A percentile compares a stretch with the other conserved stretches of the same genome.
Evolutionary conservation across 352 stramenopile genomes (phyloP).

Genomic region (Globisporangium splendens): DNA sequence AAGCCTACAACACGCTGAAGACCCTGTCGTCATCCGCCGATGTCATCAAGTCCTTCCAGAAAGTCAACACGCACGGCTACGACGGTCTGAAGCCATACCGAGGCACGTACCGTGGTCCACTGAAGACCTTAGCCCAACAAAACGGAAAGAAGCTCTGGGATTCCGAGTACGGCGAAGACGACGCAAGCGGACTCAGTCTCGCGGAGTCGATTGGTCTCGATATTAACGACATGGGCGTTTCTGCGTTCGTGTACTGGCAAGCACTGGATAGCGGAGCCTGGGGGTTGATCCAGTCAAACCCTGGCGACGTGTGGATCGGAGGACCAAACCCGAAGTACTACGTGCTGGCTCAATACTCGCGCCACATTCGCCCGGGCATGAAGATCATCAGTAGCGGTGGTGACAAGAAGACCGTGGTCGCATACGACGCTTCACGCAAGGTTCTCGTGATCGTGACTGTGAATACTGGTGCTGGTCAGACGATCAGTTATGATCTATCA

Average conservation of each 20-base stretch:
- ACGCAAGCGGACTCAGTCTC: conserved; percentile 40
- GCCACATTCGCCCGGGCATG: conserved; percentile 61
- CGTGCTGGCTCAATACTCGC: conserved; percentile 53
- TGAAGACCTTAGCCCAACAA: conserved; percentile 27
- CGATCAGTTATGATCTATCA: conserved; percentile 36
- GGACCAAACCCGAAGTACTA: conserved; percentile 47
- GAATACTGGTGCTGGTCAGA: conserved; percentile 28
- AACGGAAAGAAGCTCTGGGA: conserved; percentile 48
- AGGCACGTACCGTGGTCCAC: conserved; percentile 25
- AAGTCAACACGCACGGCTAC: conserved; percentile 64
- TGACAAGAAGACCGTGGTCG: conserved; percentile 41
- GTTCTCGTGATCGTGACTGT: conserved; percentile 45
- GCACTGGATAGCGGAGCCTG: conserved; percentile 48
- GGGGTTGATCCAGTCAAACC: conserved; percentile 46
- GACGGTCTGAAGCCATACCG: conserved; percentile 38
- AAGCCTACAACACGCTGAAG: conserved; percentile 31
- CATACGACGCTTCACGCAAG: conserved; percentile 29
- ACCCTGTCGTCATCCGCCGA: conserved; percentile 17
- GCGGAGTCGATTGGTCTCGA: conserved; percentile 46
- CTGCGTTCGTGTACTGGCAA: conserved; percentile 67
- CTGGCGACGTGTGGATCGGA: conserved; percentile 31
- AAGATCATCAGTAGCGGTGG: conserved; percentile 33
- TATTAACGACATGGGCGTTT: conserved; percentile 56
- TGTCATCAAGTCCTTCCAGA: conserved; percentile 31
- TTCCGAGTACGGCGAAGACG: conserved; percentile 55